These are phyloP conservation scores for Saccharomyces hybrid DNA, from an alignment of 1,139 yeast species.

Conservation along the genomic window DNA sequence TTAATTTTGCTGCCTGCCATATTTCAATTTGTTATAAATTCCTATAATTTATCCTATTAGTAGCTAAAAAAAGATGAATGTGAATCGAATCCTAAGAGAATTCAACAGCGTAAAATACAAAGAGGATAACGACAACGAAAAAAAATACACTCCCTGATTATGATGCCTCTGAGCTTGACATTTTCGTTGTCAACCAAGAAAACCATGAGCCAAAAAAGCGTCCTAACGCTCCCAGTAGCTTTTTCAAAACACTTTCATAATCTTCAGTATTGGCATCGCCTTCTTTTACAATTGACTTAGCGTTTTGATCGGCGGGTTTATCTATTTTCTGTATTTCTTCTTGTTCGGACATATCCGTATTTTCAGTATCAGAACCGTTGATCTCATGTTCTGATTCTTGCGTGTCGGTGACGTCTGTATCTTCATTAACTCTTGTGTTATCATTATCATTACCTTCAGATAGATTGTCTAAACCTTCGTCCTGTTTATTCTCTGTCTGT, in stretches of 20 bases:
- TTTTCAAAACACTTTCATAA: constrained; percentile 15
- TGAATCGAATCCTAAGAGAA: background rate
- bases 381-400: background rate
- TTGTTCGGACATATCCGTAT: background rate
- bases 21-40: background rate
- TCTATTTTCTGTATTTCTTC: constrained; percentile 1
- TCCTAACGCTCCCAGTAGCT: constrained; percentile 7
- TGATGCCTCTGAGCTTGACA: background rate
- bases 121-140: background rate
- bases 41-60: background rate
- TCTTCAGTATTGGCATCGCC: constrained; percentile 9
- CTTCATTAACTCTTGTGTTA: background rate
- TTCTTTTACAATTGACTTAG: constrained; percentile 5
- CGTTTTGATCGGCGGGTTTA: constrained; percentile 2
- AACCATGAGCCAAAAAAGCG: constrained; percentile 11
- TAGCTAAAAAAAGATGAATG: background rate
- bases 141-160: background rate
- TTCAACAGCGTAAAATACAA: background rate
- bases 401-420: background rate
- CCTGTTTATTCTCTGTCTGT: background rate
- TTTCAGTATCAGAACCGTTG: background rate
- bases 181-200: constrained; percentile 9
- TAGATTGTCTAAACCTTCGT: constrained; percentile 2
- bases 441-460: background rate
- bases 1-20: background rate